Evolutionary conservation across 2,329 filamentous ascomycete species (phyloP), one percentile per base, ranked within the genome.

Genomic region (Colletotrichum sp.): DNA sequence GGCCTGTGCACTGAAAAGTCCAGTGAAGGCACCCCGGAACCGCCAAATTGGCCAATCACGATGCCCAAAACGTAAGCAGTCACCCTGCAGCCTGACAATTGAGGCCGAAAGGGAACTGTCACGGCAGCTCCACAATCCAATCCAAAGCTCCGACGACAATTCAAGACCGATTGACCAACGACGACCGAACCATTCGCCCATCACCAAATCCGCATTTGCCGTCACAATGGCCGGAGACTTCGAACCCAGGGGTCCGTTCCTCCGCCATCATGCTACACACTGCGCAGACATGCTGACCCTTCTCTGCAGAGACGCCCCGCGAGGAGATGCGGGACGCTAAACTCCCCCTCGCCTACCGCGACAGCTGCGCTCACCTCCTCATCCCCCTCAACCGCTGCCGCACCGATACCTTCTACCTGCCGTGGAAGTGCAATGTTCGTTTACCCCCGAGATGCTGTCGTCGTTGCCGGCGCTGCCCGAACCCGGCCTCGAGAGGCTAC

Each of bases 351-450:
- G 91, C 94, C 81, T 99, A 99, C 91, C 93, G 97, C 85, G 97
- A 99, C 88, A 96, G 93, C 88, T 99, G 97, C 89, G 97, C 96
- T 78, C 93, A 97, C 87, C 94, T 99, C 63, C 90, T 99, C 78
- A 98, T 99, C 79, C 97, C 97, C 18, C 91, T 99, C 81, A 99
- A 99, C 89, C 94, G 94, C 83, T 99, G 97, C 91, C 96, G 97
- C 78, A 91, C 92, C 87, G 94, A 98, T 81, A 94, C 95, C 78
- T 99, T 94, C 89, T 99, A 98, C 86, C 88, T 98, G 82, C 96
- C 96, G 21, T 99, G 97, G 97, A 98, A 98, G 91, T 99, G 97
- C 87, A 92, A 95, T 91, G 97, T 99, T 91, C 81, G 94, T 87
- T 36, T 9, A 44, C 18, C 39, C 34, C 8, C 34, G 62, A 15